Conservation (phyloP, 2,329 filamentous ascomycete species). For the Boeremia exigua region DNA sequence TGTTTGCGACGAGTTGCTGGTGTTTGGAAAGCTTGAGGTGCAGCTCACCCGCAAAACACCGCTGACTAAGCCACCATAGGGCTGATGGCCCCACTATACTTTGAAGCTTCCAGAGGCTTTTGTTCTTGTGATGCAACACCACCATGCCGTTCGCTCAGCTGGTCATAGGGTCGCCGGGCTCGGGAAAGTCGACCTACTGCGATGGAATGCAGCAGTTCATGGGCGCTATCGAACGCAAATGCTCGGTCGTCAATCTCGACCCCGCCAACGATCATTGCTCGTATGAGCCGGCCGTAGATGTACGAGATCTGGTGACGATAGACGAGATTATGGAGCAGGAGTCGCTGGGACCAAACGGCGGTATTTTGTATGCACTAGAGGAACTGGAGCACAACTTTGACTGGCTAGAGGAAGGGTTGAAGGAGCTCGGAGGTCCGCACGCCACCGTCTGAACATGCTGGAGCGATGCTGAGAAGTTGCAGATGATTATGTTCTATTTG, state of each 20-base stretch:
- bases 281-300: slow-evolving; percentile 89
- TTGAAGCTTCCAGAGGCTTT: background rate
- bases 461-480: slow-evolving; percentile 17
- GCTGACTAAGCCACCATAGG: slow-evolving; percentile 11
- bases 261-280: slow-evolving; percentile 93
- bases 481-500: slow-evolving; percentile 93
- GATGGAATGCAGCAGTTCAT: slow-evolving; percentile 99
- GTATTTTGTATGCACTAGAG: slow-evolving; percentile 90
- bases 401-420: slow-evolving; percentile 84
- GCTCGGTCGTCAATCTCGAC: slow-evolving; percentile 94
- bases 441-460: slow-evolving; percentile 2
- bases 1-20: slow-evolving; percentile 4
- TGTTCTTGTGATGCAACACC: slow-evolving; percentile 7
- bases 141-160: slow-evolving; percentile 74
- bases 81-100: slow-evolving; percentile 13
- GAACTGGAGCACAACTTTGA: slow-evolving; percentile 93
- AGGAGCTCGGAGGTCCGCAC: slow-evolving; percentile 67
- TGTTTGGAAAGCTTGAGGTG: slow-evolving; percentile 21
- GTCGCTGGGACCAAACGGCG: slow-evolving; percentile 88
- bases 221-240: slow-evolving; percentile 91
- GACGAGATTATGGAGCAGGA: slow-evolving; percentile 96
- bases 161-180: slow-evolving; percentile 90
- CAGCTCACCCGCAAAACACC: slow-evolving; percentile 21
- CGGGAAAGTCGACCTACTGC: slow-evolving; percentile 97
- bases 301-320: slow-evolving; percentile 84